Conservation (phyloP, 73 alveolate species). For the Loxodes magnus region DNA sequence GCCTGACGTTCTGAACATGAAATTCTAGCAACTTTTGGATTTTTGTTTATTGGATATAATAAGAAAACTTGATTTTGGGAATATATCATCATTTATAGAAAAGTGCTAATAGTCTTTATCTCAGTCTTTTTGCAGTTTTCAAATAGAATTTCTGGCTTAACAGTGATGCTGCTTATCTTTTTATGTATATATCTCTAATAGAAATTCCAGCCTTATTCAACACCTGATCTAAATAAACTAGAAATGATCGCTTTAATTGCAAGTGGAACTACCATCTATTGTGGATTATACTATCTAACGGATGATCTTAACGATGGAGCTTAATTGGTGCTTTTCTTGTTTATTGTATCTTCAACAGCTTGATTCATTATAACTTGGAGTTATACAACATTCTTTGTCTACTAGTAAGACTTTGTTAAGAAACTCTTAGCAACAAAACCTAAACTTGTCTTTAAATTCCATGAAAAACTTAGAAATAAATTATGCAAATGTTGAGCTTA, state of each 20-base stretch:
- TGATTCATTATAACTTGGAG: too few species aligned
- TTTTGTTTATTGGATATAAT: slow-evolving; percentile 49
- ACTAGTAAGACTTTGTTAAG: too few species aligned
- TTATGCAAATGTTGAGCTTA: too few species aligned
- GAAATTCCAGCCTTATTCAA: not conserved
- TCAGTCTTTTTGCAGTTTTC: slow-evolving; percentile 37
- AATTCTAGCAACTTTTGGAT: slow-evolving; percentile 39
- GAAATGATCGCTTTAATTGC: not conserved
- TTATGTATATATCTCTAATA: not conserved
- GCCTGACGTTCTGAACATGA: too few species aligned
- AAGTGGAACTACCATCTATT: not conserved
- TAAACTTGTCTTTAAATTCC: too few species aligned
- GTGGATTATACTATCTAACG: slow-evolving; percentile 6
- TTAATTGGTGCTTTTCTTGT: not conserved
- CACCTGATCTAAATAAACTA: not conserved
- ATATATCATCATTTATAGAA: slow-evolving; percentile 40
- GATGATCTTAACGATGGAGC: not conserved
- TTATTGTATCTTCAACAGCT: too few species aligned
- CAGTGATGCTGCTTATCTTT: not conserved
- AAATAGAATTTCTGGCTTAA: not conserved
- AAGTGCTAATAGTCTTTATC: slow-evolving; percentile 20
- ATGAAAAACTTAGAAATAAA: too few species aligned
- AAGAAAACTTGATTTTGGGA: slow-evolving; percentile 44
- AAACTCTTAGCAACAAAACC: too few species aligned
- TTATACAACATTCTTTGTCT: too few species aligned